Conservation (phyloP, 2,329 filamentous ascomycete genomes). For the Diaporthe helianthi region DNA sequence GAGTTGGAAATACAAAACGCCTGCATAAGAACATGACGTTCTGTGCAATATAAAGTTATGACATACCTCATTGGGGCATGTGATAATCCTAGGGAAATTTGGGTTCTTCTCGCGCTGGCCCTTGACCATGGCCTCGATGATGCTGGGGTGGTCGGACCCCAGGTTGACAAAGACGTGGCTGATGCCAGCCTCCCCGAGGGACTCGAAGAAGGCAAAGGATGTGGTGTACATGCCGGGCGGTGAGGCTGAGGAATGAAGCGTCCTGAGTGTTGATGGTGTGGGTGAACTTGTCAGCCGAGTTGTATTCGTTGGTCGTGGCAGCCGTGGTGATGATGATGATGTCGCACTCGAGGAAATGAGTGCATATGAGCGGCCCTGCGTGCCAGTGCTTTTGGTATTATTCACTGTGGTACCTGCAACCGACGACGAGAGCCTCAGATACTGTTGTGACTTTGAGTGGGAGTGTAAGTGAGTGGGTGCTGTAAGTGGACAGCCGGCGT, state of each 20-base stretch:
- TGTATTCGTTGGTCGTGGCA: neutral
- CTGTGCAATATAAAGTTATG: too few species aligned
- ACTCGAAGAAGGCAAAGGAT: slow-evolving; percentile 84
- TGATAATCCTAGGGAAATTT: slow-evolving; percentile 71
- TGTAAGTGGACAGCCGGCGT: slow-evolving; percentile 47
- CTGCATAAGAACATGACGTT: too few species aligned
- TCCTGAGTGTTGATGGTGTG: neutral
- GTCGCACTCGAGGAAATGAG: neutral
- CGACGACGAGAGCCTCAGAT: neutral
- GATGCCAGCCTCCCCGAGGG: slow-evolving; percentile 73
- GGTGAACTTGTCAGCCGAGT: neutral
- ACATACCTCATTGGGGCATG: slow-evolving; percentile 73
- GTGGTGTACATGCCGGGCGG: slow-evolving; percentile 68
- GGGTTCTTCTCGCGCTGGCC: slow-evolving; percentile 69
- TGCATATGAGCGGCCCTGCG: neutral
- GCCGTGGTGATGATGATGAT: neutral
- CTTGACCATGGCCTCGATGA: slow-evolving; percentile 79
- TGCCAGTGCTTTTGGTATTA: neutral
- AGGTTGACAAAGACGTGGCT: slow-evolving; percentile 67
- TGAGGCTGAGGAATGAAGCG: slow-evolving; percentile 18
- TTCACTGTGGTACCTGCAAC: neutral
- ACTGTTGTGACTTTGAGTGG: too few species aligned
- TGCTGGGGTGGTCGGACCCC: slow-evolving; percentile 70
- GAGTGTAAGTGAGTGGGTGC: neutral
- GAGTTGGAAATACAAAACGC: too few species aligned